phyloP scores from a whole-genome alignment of 768 basidiomycete species.

The Chalciporus pseudorubinellus region DNA sequence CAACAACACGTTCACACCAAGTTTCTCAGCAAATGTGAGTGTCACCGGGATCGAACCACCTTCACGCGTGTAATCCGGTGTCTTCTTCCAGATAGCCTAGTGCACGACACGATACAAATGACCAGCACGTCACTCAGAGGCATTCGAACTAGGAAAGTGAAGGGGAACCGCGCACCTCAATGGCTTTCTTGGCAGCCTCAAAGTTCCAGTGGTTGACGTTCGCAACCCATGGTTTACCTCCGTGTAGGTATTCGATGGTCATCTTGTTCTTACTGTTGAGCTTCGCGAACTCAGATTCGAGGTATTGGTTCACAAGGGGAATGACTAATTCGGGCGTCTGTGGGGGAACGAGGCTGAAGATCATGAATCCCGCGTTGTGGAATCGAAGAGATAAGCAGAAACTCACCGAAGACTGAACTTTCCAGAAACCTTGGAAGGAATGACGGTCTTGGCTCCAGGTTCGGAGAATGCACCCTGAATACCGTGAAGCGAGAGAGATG shows the following conservation, averaged over 20 bases:
- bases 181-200: slow-evolving; percentile 81
- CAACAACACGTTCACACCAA: slow-evolving; percentile 83
- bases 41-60: slow-evolving; percentile 96
- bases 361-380: neutral
- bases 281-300: slow-evolving; percentile 80
- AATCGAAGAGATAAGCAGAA: neutral
- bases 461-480: slow-evolving; percentile 94
- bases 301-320: slow-evolving; percentile 65
- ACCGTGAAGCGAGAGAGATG: slow-evolving; percentile 88
- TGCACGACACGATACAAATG: neutral
- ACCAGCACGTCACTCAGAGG: neutral
- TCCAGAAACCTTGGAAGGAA: slow-evolving; percentile 83
- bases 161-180: slow-evolving; percentile 55
- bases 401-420: slow-evolving; percentile 92
- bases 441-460: slow-evolving; percentile 86
- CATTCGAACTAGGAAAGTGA: neutral
- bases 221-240: slow-evolving; percentile 89
- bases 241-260: slow-evolving; percentile 66
- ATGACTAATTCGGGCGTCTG: slow-evolving; percentile 77
- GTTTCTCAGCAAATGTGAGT: slow-evolving; percentile 85
- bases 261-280: slow-evolving; percentile 83
- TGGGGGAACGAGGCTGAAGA: slow-evolving; percentile 71
- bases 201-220: slow-evolving; percentile 91
- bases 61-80: slow-evolving; percentile 83
- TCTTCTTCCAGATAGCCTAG: slow-evolving; percentile 57